phyloP scores from a whole-genome alignment of 768 basidiomycete species.

The Panaeolus cyanescens region DNA sequence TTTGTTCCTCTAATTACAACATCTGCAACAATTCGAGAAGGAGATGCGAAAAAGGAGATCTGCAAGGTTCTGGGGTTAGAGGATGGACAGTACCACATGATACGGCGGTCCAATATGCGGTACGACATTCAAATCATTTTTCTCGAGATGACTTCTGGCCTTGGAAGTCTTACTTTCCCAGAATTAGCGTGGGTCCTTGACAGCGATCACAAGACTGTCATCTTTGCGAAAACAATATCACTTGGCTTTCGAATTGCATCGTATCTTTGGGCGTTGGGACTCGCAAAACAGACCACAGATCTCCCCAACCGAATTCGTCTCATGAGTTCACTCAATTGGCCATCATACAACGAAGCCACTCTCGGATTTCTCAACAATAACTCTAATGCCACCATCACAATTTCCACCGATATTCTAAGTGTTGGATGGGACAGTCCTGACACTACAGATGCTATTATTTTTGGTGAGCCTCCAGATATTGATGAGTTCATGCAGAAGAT shows the following conservation, averaged over 20 bases:
- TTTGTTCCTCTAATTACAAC: constrained; percentile 17
- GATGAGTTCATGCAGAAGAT: constrained; percentile 19
- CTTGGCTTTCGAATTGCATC: constrained; percentile 19
- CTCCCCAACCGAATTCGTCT: constrained; percentile 12
- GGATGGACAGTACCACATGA: constrained; percentile 16
- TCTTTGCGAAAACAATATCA: constrained; percentile 27
- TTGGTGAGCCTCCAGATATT: constrained; percentile 4
- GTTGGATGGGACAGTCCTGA: constrained; percentile 17
- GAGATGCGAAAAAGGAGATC: constrained; percentile 11
- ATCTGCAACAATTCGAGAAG: constrained; percentile 21
- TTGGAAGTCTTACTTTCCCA: constrained; percentile 18
- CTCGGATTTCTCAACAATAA: constrained; percentile 15
- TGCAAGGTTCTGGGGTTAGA: constrained; percentile 21
- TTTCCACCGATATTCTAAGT: constrained; percentile 18
- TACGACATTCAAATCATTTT: constrained; percentile 25
- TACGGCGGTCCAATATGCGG: constrained; percentile 25
- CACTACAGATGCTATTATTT: constrained; percentile 13
- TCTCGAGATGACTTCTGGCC: constrained; percentile 15
- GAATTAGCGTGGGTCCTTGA: constrained; percentile 28
- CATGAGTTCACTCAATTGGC: constrained; percentile 14
- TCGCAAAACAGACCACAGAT: constrained; percentile 4
- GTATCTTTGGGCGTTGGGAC: constrained; percentile 19
- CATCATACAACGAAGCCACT: constrained; percentile 7
- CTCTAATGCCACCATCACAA: constrained; percentile 2
- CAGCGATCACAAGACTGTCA: constrained; percentile 16